Conservation (phyloP, 139 green algal genomes). For the Coccomyxa sp. region DNA sequence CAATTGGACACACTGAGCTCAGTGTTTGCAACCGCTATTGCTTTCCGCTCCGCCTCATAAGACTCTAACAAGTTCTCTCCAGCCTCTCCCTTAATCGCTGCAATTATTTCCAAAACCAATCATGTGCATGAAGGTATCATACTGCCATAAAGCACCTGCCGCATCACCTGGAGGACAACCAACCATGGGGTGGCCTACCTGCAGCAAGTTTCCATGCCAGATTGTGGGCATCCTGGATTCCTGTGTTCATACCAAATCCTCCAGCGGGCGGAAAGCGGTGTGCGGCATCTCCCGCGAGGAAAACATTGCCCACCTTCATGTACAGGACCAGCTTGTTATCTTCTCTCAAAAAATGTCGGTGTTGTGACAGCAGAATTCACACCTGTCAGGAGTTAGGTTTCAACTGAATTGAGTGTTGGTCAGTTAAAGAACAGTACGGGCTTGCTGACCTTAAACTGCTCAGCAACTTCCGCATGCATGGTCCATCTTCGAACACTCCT, state of each 20-base stretch:
- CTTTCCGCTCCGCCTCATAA: slow-evolving; percentile 75
- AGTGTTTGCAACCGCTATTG: slow-evolving; percentile 75
- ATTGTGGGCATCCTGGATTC: slow-evolving; percentile 82
- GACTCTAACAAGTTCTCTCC: slow-evolving; percentile 47
- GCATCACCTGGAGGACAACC: not conserved
- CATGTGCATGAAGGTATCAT: not conserved
- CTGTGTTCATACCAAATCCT: slow-evolving; percentile 97
- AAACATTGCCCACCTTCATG: slow-evolving; percentile 33
- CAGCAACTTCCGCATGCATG: slow-evolving; percentile 81
- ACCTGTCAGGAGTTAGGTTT: not conserved
- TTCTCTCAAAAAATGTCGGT: not conserved
- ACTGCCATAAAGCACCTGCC: not conserved
- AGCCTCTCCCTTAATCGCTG: slow-evolving; percentile 14
- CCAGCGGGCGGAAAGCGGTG: slow-evolving; percentile 87
- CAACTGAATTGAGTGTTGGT: no score
- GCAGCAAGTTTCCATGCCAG: slow-evolving; percentile 92
- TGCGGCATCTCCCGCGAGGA: slow-evolving; percentile 88
- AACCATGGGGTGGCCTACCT: slow-evolving; percentile 4
- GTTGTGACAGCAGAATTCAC: not conserved
- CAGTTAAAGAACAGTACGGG: not conserved
- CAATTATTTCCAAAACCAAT: not conserved
- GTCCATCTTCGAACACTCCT: slow-evolving; percentile 66
- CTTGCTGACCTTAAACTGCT: slow-evolving; percentile 35
- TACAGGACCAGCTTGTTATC: not conserved
- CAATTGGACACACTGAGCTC: slow-evolving; percentile 87